Evolutionary conservation across 2,329 filamentous ascomycete species (phyloP), one percentile per base, ranked within the genome.

Genomic region (Fusarium praegraminearum): DNA sequence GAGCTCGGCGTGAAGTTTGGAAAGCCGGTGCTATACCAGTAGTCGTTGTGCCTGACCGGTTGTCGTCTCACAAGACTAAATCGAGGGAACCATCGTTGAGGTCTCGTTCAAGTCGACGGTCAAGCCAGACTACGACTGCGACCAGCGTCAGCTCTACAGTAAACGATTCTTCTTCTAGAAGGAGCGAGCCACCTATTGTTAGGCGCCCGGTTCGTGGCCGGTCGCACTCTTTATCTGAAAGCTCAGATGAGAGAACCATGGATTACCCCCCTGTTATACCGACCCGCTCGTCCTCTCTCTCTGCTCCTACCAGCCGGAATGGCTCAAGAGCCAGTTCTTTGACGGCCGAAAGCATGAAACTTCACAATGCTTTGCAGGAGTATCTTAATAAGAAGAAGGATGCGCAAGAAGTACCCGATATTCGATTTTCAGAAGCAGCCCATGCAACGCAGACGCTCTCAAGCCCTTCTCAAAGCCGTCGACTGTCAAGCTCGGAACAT

Each of bases 21-120:
- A 89, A 85, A 68, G 85, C 78, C 55, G 89, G 88, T 10, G 87
- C 82, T 4, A 88, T 91, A 12, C 89, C 89, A 3, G 88, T 91
- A 10, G 83, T 90, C 9, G 82, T 91, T 22, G 85, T 91, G 52
- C 89, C 89, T 9, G 85, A 87, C 57, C 85, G 89, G 18, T 80
- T 78, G 18, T 86, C 87, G 9, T 89, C 87, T 5, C 78, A 83
- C 13, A 85, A 84, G 53, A 81, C 84, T n/a, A 85, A 82, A 62
- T 83, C 85, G 10, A 81, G 80, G 45, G 81, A 86, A 33, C 86
- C 85, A 6, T 90, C 88, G 3, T 78, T 90, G 18, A 84, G 87
- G 57, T 90, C 89, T 22, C 86, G 84, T n/a, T 89, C 86, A 65
- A 90, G 88, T 72, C 83, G 83, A 52, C 83, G 81, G 47, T 87